Evolutionary conservation across 495 filamentous ascomycete genomes (phyloP), one percentile per base, ranked within the genome.

Genomic region (Xylaria bambusicola): DNA sequence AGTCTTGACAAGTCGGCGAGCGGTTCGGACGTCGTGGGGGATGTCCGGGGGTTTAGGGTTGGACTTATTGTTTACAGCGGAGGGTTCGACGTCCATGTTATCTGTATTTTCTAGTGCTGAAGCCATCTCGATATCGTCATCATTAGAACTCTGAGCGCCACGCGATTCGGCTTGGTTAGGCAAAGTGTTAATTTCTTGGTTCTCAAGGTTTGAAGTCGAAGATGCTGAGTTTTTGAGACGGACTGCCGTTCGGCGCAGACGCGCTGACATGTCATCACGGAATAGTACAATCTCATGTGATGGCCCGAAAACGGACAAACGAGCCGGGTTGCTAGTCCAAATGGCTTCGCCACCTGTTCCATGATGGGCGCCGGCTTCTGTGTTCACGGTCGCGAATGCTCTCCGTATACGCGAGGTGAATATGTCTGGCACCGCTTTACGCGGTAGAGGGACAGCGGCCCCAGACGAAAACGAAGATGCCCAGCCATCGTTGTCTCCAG

Each of bases 401-500:
- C 93, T 81, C 68, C 86, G 84, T 26, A 98, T 81, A 12, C 94
- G 77, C 7, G 86, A 89, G 0, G 93, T 96, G 69, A 97, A 98
- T 44, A 97, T 66, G 2, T 93, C 90, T 7, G 94, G 95, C 3
- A 98, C 81, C 0, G 76, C 67, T 46, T 86, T 85, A 12, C 89
- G 79, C 0, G 94, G 94, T 12, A 97, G 66, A 7, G 86, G 79
- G 1, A 86, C 82, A 1, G 90, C 83, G 41, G 91, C 87, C n/a
- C 94, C 94, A 12, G 84, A 87, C 2, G 87, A 88, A 72, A 96
- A 96, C 2, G 91, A 82, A 0, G 91, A 93, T 2, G 76, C 73
- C 94, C 94, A 98, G 10, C 92, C 91, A 69, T 98, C 94, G 70
- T 96, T 95, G 69, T 97, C 93, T 40, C 93, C 93, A 1, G 94